Base-by-base conservation (phyloP, 164 flowering plant genomes). In the Litsea cubeba region DNA sequence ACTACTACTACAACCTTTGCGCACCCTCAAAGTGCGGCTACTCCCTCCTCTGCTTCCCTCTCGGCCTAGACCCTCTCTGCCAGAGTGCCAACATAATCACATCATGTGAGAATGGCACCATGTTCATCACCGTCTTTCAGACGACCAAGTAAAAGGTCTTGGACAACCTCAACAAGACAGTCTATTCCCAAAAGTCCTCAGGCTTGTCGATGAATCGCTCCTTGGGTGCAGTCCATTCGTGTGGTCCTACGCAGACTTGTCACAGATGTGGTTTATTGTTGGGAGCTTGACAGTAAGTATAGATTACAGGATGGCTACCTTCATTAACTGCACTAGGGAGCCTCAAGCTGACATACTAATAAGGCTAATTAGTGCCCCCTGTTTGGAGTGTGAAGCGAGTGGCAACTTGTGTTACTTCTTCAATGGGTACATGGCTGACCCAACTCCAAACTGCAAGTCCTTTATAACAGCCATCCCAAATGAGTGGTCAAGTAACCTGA, bases 91-190 rank as follows among this genome's bases (percentile, higher is more conserved):
- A 24, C 30, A 50, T 70, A 50, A 24, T 62, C 8, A 25, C n/a
- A 17, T 25, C 30, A 3, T 70, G 72, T 62, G 62, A 70, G 32
- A 50, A 70, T 17, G 20, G 15, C 62, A 24, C 62, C 8, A 40
- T 70, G 62, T 50, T 24, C 72, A 24, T 70, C 60, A 23, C 35
- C 62, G 72, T n/a, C 72, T 62, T 50, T 28, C 30, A 70, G 14
- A 35, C 40, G 7, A 70, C 5, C 60, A 35, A 35, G 40, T 35
- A 35, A 0, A 35, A 35, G 8, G 40, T 35, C 40, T 35, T 35
- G 40, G 40, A 35, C 40, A 35, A 35, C 40, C 40, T 35, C 40
- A 35, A 35, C 40, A 5, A 35, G 40, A 35, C 40, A 5, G 40
- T 35, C 8, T 35, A 5, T 35, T 8, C 8, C 30, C 30, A 28